phyloP scores from a whole-genome alignment of 192 early-diverging fungal species.

The Thoreauomyces humboldtii region DNA sequence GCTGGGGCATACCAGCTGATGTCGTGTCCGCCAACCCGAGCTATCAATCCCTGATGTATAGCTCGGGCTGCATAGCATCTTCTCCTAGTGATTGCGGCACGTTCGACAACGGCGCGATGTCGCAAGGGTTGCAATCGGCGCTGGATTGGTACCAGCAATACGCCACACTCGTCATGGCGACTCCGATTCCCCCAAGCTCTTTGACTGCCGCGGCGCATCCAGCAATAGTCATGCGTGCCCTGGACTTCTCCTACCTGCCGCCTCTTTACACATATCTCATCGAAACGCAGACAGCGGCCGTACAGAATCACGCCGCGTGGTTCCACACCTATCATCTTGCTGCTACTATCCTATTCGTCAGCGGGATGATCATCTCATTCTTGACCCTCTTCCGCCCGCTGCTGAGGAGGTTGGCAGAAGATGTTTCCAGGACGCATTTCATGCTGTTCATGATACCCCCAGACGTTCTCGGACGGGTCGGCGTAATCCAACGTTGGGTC shows the following conservation, averaged over 20 bases:
- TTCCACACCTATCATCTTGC: constrained; percentile 35
- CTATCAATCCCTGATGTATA: constrained; percentile 15
- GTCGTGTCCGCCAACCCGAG: constrained; percentile 1
- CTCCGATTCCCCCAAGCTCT: background rate
- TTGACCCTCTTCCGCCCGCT: constrained; percentile 30
- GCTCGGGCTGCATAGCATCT: constrained; percentile 26
- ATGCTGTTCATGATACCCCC: constrained; percentile 44
- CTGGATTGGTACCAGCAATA: constrained; percentile 14
- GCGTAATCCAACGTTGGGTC: constrained; percentile 28
- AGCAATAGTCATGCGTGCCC: constrained; percentile 2
- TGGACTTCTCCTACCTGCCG: constrained; percentile 23
- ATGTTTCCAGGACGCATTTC: constrained; percentile 27
- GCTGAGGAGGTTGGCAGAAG: constrained; percentile 26
- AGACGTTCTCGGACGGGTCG: constrained; percentile 35
- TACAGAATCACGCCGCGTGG: constrained; percentile 6
- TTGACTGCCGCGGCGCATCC: background rate
- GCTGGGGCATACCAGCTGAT: constrained; percentile 6
- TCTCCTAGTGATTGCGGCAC: constrained; percentile 31
- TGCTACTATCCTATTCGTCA: constrained; percentile 29
- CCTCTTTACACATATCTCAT: constrained; percentile 1
- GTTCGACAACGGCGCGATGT: constrained; percentile 21
- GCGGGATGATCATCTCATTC: constrained; percentile 20
- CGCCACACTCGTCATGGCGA: background rate
- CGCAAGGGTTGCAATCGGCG: constrained; percentile 33
- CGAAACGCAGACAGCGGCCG: background rate